Evolutionary conservation across 2,329 filamentous ascomycete genomes (phyloP), one percentile per base, ranked within the genome.

Genomic region (Fusarium keratoplasticum): DNA sequence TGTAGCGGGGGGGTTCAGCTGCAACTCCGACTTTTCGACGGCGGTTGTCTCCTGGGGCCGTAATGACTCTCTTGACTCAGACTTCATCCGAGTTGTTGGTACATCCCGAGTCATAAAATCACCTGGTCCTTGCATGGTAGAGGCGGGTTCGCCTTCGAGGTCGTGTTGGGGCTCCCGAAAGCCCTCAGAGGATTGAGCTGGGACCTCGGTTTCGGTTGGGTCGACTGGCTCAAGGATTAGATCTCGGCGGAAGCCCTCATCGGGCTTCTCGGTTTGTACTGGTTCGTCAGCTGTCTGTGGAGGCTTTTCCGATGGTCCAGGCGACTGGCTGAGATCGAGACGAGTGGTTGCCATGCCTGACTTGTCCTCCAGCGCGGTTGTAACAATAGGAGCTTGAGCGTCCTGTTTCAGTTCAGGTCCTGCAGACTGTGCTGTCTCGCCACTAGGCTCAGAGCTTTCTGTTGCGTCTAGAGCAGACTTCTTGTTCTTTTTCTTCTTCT

Each of bases 401-500:
- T 61, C 69, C 16, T 59, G 22, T 10, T 66, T 33, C n/a, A 27
- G 18, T 52, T 67, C 40, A 20, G n/a, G 18, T n/a, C n/a, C 20
- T 18, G 25, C 29, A 25, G 59, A 31, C 20, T 33, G 42, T 22
- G 40, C 22, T 35, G 27, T 18, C 14, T 67, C 47, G 25, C 10
- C 55, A 25, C 31, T 35, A 20, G 22, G 29, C 10, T 31, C 27
- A n/a, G 20, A 40, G 27, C 14, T 38, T 7, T 69, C 57, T 27
- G n/a, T 40, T 40, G 40, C 36, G 22, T 27, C 55, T 31, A 52
- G 33, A 25, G 14, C 22, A 16, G 59, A 61, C 38, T 61, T 42
- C 16, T 55, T 61, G 55, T 35, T 31, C 38, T 63, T 57, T 10
- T 40, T 55, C 61, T 50, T 64, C 22, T 74, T 64, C 52, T 61